These are phyloP conservation scores for Cadophora malorum DNA, from an alignment of 2,329 filamentous ascomycete species.

Conservation along the genomic window DNA sequence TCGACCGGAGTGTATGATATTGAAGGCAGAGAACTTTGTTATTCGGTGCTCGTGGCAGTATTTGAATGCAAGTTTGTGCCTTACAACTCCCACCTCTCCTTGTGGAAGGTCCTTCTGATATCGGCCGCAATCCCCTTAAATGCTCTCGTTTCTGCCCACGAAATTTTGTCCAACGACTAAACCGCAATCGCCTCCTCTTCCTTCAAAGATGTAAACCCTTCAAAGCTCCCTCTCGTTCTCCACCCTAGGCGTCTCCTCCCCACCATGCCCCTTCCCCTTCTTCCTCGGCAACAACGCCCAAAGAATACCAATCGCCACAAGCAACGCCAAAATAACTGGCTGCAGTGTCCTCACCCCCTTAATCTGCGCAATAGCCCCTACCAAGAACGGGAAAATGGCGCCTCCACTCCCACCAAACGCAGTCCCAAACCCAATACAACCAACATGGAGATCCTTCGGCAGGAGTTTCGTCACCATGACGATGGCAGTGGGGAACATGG, in stretches of 20 bases:
- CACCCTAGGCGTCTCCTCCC: conserved; percentile 10
- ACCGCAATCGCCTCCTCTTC: too few species aligned
- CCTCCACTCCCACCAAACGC: conserved; percentile 79
- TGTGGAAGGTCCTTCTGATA: too few species aligned
- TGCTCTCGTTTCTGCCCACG: too few species aligned
- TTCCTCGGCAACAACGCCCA: conserved; percentile 28
- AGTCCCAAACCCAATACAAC: conserved; percentile 80
- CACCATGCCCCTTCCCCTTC: conserved; percentile 14
- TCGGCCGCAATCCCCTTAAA: too few species aligned
- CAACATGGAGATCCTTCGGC: conserved; percentile 75
- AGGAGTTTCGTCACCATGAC: conserved; percentile 77
- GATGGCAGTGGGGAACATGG: conserved; percentile 77
- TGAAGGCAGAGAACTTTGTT: too few species aligned
- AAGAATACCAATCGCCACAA: conserved; percentile 44
- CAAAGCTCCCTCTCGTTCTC: conserved; percentile 12
- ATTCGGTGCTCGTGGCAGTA: too few species aligned
- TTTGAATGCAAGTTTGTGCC: too few species aligned
- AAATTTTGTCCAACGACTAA: too few species aligned
- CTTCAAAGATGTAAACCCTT: too few species aligned
- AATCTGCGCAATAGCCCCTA: conserved; percentile 69
- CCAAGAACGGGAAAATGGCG: conserved; percentile 68
- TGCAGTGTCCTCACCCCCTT: conserved; percentile 63
- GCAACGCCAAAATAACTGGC: conserved; percentile 58
- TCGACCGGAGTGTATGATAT: too few species aligned
- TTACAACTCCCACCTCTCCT: too few species aligned